phyloP scores from a whole-genome alignment of 805 yeast genomes.

The Kodamaea leandrae region DNA sequence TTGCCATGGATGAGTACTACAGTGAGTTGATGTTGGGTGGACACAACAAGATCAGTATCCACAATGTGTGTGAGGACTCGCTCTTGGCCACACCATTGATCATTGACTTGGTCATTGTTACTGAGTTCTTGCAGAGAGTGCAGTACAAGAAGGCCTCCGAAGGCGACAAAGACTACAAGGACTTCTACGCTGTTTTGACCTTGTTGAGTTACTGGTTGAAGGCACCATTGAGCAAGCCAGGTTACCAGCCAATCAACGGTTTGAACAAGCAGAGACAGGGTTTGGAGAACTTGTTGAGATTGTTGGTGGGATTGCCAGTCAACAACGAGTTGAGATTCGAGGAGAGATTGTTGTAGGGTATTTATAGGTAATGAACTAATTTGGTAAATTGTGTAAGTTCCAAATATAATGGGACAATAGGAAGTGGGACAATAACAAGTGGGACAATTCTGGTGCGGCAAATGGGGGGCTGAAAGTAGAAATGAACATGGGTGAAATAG shows the following conservation, averaged over 20 bases:
- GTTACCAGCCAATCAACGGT: slow-evolving; percentile 87
- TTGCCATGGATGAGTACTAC: slow-evolving; percentile 98
- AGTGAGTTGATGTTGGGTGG: slow-evolving; percentile 97
- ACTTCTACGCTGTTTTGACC: slow-evolving; percentile 80
- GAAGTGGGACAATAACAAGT: too few relatives aligned
- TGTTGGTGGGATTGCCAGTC: slow-evolving; percentile 86
- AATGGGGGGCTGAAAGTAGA: too few relatives aligned
- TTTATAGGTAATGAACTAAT: not conserved
- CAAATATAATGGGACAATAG: not conserved
- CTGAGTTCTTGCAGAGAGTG: slow-evolving; percentile 88
- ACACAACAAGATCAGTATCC: slow-evolving; percentile 89
- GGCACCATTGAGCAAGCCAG: slow-evolving; percentile 92
- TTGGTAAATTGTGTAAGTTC: not conserved
- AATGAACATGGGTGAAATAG: too few relatives aligned
- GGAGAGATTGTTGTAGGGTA: slow-evolving; percentile 60
- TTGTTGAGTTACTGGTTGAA: slow-evolving; percentile 93
- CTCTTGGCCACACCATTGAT: slow-evolving; percentile 92
- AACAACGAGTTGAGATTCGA: slow-evolving; percentile 91
- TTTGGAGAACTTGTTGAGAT: slow-evolving; percentile 84
- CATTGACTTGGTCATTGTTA: slow-evolving; percentile 83
- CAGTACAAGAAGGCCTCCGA: slow-evolving; percentile 61
- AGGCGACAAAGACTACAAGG: slow-evolving; percentile 48
- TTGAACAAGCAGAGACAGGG: slow-evolving; percentile 93
- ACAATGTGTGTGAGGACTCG: slow-evolving; percentile 96
- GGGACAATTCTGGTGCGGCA: too few relatives aligned